These are phyloP conservation scores for Aspergillus diversus DNA, from an alignment of 495 filamentous ascomycete species.

Conservation along the genomic window DNA sequence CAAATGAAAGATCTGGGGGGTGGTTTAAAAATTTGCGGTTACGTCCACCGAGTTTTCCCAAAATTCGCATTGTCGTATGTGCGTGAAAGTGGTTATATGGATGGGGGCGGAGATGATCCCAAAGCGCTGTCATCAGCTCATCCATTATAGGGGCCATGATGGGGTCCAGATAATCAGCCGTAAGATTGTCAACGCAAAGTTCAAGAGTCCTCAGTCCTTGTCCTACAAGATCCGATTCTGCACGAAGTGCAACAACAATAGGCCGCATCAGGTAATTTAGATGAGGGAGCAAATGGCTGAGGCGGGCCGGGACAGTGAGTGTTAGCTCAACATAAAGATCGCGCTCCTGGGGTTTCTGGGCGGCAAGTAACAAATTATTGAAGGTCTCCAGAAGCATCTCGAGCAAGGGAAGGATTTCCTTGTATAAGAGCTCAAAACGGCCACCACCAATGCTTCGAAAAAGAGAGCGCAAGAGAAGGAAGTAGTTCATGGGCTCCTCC, in stretches of 20 bases:
- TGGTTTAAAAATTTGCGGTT: conserved; percentile 94
- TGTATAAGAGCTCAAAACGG: conserved; percentile 95
- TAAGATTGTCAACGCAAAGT: conserved; percentile 96
- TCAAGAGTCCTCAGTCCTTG: conserved; percentile 94
- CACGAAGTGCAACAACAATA: conserved; percentile 88
- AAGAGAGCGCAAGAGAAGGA: conserved; percentile 85
- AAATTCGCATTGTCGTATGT: conserved; percentile 97
- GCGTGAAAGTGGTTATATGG: conserved; percentile 97
- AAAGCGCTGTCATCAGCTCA: conserved; percentile 94
- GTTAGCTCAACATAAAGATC: conserved; percentile 98
- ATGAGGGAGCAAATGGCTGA: conserved; percentile 97
- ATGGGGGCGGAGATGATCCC: conserved; percentile 88
- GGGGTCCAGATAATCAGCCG: conserved; percentile 95
- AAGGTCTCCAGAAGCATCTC: conserved; percentile 98
- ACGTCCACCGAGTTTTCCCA: conserved; percentile 94
- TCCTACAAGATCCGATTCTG: conserved; percentile 89
- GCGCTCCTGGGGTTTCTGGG: conserved; percentile 83
- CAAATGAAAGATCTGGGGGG: conserved; percentile 76
- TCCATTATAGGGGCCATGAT: conserved; percentile 99
- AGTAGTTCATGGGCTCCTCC: conserved; percentile 98
- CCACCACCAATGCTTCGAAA: conserved; percentile 97
- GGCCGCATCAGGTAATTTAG: conserved; percentile 97
- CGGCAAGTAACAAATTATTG: conserved; percentile 88
- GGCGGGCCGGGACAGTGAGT: conserved; percentile 89
- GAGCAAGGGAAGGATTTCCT: conserved; percentile 92